These are phyloP conservation scores for Syzygium grande DNA, from an alignment of 345 rosid species.

Conservation along the genomic window DNA sequence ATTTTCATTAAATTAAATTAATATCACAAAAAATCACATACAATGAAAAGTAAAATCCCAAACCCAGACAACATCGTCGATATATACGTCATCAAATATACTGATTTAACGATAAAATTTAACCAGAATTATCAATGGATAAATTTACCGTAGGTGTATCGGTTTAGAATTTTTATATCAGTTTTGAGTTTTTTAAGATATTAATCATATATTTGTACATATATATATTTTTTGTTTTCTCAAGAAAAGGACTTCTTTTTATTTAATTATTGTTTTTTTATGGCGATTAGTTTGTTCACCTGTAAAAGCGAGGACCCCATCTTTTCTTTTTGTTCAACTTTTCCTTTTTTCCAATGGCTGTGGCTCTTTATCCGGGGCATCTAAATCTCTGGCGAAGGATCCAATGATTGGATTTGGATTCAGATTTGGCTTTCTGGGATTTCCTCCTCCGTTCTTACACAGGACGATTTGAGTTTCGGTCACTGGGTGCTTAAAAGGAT, in stretches of 20 bases:
- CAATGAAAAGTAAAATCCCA: too few species aligned
- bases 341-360: background rate
- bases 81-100: too few species aligned
- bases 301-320: background rate
- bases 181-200: too few species aligned
- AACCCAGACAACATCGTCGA: too few species aligned
- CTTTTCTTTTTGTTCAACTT: rapidly evolving
- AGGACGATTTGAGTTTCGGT: background rate
- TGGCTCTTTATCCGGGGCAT: background rate
- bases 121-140: too few species aligned
- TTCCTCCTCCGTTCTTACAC: background rate
- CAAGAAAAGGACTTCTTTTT: background rate
- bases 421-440: background rate
- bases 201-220: too few species aligned
- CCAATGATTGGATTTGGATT: background rate
- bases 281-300: background rate
- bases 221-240: background rate
- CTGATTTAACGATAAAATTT: too few species aligned
- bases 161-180: too few species aligned
- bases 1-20: too few species aligned
- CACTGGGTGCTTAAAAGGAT: background rate
- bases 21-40: too few species aligned
- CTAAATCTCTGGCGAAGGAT: background rate
- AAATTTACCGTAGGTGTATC: too few species aligned
- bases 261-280: background rate